Conservation (phyloP, 2,329 filamentous ascomycete genomes). For the Venturia oleaginea region DNA sequence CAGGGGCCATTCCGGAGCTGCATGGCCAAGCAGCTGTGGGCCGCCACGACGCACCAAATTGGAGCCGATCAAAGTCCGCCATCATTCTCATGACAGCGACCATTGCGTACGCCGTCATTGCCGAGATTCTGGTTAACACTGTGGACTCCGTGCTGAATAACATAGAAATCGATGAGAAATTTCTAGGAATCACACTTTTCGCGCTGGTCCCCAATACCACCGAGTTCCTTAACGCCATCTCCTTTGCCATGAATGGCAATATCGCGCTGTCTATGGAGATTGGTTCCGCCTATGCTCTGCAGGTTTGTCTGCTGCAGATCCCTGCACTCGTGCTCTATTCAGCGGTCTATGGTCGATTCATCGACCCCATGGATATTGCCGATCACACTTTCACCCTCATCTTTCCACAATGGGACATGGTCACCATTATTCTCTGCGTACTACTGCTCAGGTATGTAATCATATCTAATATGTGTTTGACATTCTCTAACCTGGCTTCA, state of each 20-base stretch:
- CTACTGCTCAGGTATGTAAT: slow-evolving; percentile 1
- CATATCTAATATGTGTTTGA: slow-evolving; percentile 27
- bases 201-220: slow-evolving; percentile 96
- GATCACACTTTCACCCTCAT: slow-evolving; percentile 58
- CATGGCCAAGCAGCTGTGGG: slow-evolving; percentile 42
- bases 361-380: slow-evolving; percentile 45
- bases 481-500: slow-evolving; percentile 78
- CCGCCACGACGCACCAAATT: slow-evolving; percentile 97
- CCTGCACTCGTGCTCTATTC: slow-evolving; percentile 89
- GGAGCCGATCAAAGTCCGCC: slow-evolving; percentile 84
- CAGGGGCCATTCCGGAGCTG: neutral
- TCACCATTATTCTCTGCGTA: slow-evolving; percentile 9
- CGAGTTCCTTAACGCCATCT: slow-evolving; percentile 97
- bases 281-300: slow-evolving; percentile 89
- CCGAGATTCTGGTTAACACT: slow-evolving; percentile 92
- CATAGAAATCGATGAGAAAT: slow-evolving; percentile 91
- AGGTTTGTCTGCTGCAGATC: slow-evolving; percentile 91
- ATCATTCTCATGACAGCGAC: slow-evolving; percentile 85
- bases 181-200: slow-evolving; percentile 92
- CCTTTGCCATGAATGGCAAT: slow-evolving; percentile 99
- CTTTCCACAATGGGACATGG: slow-evolving; percentile 1
- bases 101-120: slow-evolving; percentile 88
- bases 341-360: slow-evolving; percentile 56
- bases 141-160: slow-evolving; percentile 93
- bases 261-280: slow-evolving; percentile 99